phyloP scores from a whole-genome alignment of 2,329 filamentous ascomycete genomes.

The Alternaria tenuissima region DNA sequence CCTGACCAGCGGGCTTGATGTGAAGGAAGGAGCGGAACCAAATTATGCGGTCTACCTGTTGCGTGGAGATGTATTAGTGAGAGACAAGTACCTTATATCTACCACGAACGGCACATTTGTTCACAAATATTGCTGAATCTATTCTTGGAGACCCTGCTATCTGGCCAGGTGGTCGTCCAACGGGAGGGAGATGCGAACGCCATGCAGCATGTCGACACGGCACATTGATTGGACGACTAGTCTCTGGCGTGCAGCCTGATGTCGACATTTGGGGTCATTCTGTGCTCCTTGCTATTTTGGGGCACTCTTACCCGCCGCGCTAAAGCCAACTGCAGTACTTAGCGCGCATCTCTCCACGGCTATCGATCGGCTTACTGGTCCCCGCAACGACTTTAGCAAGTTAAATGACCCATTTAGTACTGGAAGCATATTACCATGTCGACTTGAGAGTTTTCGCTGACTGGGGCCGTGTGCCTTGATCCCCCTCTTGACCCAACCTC shows the following conservation, averaged over 20 bases:
- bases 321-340: slow-evolving; percentile 28
- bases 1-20: slow-evolving; percentile 59
- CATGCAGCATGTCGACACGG: slow-evolving; percentile 30
- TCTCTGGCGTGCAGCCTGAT: slow-evolving; percentile 36
- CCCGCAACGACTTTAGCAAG: slow-evolving; percentile 43
- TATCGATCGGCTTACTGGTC: slow-evolving; percentile 40
- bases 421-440: slow-evolving; percentile 28
- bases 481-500: slow-evolving; percentile 33
- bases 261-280: slow-evolving; percentile 49
- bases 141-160: slow-evolving; percentile 55
- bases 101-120: slow-evolving; percentile 48
- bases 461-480: slow-evolving; percentile 35
- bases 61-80: slow-evolving; percentile 40
- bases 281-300: slow-evolving; percentile 50
- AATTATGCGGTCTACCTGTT: slow-evolving; percentile 58
- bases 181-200: slow-evolving; percentile 38
- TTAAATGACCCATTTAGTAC: slow-evolving; percentile 41
- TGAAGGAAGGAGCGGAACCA: slow-evolving; percentile 52
- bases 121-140: slow-evolving; percentile 55
- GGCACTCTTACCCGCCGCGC: slow-evolving; percentile 48
- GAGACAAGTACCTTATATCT: slow-evolving; percentile 59
- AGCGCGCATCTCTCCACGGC: slow-evolving; percentile 33
- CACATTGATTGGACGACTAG: slow-evolving; percentile 42
- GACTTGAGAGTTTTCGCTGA: slow-evolving; percentile 26
- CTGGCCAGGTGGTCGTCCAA: slow-evolving; percentile 41